Conservation (phyloP, 2,329 filamentous ascomycete species). For the Coniochaeta sp. region DNA sequence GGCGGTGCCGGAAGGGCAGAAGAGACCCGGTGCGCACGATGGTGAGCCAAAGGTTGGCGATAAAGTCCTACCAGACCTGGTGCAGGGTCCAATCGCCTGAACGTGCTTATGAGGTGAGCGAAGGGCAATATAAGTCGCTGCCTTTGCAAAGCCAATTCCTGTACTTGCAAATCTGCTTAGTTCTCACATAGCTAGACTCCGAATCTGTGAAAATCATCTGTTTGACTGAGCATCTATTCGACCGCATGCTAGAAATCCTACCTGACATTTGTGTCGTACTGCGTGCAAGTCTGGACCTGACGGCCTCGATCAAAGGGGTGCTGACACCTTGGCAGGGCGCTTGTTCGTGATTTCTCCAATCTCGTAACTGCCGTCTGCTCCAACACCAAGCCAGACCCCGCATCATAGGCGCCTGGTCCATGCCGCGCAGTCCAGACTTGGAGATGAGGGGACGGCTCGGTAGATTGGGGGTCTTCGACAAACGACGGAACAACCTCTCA, state of each 20-base stretch:
- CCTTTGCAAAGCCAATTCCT: neutral
- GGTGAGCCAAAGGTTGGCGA: slow-evolving; percentile 20
- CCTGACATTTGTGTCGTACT: neutral
- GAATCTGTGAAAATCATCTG: neutral
- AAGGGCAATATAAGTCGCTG: neutral
- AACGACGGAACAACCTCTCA: neutral
- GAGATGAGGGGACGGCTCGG: slow-evolving; percentile 1
- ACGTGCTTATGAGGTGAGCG: neutral
- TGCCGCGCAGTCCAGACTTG: neutral
- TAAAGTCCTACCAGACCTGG: slow-evolving; percentile 27
- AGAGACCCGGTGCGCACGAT: slow-evolving; percentile 21
- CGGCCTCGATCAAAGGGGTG: neutral
- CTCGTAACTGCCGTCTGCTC: neutral
- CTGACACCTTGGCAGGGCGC: neutral
- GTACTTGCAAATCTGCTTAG: neutral
- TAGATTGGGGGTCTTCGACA: neutral
- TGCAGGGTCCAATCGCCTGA: neutral
- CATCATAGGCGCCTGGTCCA: neutral
- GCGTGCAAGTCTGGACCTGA: slow-evolving; percentile 5
- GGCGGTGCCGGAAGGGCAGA: slow-evolving; percentile 26
- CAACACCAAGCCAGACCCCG: neutral
- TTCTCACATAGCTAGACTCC: neutral
- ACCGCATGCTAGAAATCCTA: neutral
- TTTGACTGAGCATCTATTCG: too few species aligned
- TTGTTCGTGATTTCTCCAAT: neutral